Conservation (phyloP, 2,329 filamentous ascomycete species). For the Neopestalotiopsis sp. region DNA sequence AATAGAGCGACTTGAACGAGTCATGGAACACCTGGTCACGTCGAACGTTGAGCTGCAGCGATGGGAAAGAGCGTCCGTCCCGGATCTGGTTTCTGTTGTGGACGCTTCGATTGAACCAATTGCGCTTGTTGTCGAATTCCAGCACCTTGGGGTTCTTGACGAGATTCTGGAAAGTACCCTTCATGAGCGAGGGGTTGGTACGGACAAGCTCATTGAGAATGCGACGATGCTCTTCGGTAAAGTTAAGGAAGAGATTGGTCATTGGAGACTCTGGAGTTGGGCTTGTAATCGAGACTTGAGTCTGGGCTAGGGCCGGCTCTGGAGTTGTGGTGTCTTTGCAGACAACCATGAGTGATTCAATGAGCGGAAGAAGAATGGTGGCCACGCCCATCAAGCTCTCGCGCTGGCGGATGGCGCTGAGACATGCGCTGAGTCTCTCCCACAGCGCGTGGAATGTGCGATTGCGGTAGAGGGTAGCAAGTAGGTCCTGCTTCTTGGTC, state of each 20-base stretch:
- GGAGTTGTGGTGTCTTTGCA: constrained; percentile 95
- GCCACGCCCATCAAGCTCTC: constrained; percentile 97
- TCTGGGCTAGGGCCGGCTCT: constrained; percentile 57
- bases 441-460: constrained; percentile 89
- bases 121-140: constrained; percentile 99
- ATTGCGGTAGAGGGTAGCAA: constrained; percentile 89
- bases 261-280: constrained; percentile 81
- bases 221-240: constrained; percentile 96
- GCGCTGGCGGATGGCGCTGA: constrained; percentile 85
- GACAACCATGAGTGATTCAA: constrained; percentile 97
- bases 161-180: constrained; percentile 91
- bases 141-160: constrained; percentile 99
- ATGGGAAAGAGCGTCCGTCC: constrained; percentile 63
- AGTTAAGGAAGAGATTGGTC: constrained; percentile 92
- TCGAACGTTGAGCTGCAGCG: constrained; percentile 85
- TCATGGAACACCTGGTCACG: constrained; percentile 97
- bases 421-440: constrained; percentile 88
- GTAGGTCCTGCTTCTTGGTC: constrained; percentile 78
- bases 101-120: constrained; percentile 95
- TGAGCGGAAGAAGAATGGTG: constrained; percentile 90
- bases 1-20: constrained; percentile 97
- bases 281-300: constrained; percentile 72
- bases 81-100: constrained; percentile 77
- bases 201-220: constrained; percentile 97
- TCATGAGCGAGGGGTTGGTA: constrained; percentile 98